Evolutionary conservation across 148 eudicot genomes (phyloP).

Genomic region (Dianthus caryophyllus): DNA sequence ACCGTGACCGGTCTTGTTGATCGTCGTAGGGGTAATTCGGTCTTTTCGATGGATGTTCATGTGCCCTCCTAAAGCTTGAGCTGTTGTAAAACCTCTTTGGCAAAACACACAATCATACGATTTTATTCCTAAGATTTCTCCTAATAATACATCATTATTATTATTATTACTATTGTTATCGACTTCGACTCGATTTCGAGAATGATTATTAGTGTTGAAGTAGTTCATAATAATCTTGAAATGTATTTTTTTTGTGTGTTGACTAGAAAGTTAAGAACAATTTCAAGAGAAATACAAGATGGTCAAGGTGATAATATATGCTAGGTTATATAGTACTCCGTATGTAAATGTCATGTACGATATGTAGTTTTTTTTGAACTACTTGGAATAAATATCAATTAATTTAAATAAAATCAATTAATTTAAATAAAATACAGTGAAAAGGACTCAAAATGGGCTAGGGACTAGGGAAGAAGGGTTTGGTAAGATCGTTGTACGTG

Average conservation of each 20-base stretch:
- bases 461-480: too few species aligned
- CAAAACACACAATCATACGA: constrained; percentile 55
- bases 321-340: too few species aligned
- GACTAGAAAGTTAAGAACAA: not conserved
- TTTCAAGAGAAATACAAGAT: not conserved
- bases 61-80: constrained; percentile 71
- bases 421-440: not conserved
- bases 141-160: not conserved
- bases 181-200: constrained; percentile 11
- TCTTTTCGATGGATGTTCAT: constrained; percentile 67
- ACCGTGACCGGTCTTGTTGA: constrained; percentile 11
- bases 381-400: too few species aligned
- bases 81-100: constrained; percentile 55
- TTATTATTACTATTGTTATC: too few species aligned
- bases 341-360: constrained; percentile 1
- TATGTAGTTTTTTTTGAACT: too few species aligned
- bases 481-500: too few species aligned
- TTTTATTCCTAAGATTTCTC: constrained; percentile 9
- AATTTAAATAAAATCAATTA: not conserved
- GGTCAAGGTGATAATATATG: not conserved
- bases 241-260: not conserved
- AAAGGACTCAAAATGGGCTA: not conserved
- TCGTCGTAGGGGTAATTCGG: constrained; percentile 23
- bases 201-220: constrained; percentile 22
- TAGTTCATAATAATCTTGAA: constrained; percentile 12